These are phyloP conservation scores for Cenococcum geophilum DNA, from an alignment of 495 filamentous ascomycete species.

Conservation along the genomic window DNA sequence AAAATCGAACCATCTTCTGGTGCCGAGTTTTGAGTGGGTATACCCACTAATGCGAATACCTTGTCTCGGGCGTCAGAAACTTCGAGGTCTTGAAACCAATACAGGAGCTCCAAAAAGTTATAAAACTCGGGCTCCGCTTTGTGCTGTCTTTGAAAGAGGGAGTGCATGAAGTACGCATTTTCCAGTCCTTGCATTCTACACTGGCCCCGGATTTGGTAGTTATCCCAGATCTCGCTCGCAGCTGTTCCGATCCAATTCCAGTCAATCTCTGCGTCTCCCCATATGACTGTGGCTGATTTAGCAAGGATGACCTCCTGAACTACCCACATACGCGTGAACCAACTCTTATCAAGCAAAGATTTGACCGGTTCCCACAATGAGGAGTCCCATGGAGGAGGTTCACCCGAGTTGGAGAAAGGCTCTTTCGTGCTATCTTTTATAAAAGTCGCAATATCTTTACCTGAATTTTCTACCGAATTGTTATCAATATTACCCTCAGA, in stretches of 20 bases:
- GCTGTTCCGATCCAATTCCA: constrained; percentile 17
- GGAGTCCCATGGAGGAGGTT: neutral
- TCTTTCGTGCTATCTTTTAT: neutral
- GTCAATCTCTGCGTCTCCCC: constrained; percentile 15
- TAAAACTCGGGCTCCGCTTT: neutral
- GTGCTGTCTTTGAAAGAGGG: neutral
- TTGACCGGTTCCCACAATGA: constrained; percentile 7
- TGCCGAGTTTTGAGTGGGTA: constrained; percentile 17
- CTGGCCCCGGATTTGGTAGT: constrained; percentile 2
- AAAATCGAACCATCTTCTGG: constrained; percentile 9
- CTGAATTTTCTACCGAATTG: too few species aligned
- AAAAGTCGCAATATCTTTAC: too few species aligned
- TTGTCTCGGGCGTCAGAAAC: constrained; percentile 25
- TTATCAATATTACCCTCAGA: too few species aligned
- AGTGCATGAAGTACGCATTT: constrained; percentile 28
- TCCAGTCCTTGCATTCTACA: constrained; percentile 10
- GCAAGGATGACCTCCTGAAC: constrained; percentile 27
- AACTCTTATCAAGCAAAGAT: constrained; percentile 13
- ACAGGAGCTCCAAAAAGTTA: constrained; percentile 24
- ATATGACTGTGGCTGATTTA: constrained; percentile 10
- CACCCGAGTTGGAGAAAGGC: neutral
- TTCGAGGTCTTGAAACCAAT: constrained; percentile 17
- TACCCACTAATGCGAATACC: constrained; percentile 25
- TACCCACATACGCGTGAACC: constrained; percentile 29
- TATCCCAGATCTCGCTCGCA: constrained; percentile 5